Base-by-base conservation (phyloP, 139 green algal species). In the Astrephomene gubernaculifera region DNA sequence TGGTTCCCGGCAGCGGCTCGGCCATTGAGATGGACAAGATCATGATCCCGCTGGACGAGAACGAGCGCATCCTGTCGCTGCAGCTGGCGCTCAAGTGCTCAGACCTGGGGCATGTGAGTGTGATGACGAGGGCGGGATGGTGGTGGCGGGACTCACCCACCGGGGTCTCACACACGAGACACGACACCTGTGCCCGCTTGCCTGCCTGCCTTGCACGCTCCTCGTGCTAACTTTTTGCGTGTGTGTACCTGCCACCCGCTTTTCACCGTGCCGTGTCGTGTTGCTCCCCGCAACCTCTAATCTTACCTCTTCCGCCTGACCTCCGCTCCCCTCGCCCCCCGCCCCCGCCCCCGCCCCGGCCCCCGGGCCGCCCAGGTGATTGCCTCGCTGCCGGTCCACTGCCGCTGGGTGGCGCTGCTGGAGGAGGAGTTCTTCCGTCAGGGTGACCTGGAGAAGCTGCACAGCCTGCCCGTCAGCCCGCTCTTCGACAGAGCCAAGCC, bases 371-470 rank as follows among this genome's bases (percentile, higher is more conserved):
- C 29, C 57, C 86, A 45, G 83, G 85, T 61, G 82, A 38, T 4
- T 21, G 61, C 61, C 39, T 52, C 81, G 10, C 82, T 90, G 74
- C 57, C 83, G 5, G 89, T 93, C 49, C 90, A 93, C 83, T 65
- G 81, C 38, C 80, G 72, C 24, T 95, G 92, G 92, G 89, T 93
- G 76, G 43, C 71, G 7, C 44, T 61, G 12, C 86, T 95, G 29
- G 92, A 95, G 70, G 87, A 93, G 81, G 92, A 93, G 90, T 85
- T 85, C 52, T 92, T 93, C 83, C 49, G 72, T 38, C 92, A 94
- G 78, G 92, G 92, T 12, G 92, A 94, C 73, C 38, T 74, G 10
- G 92, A 94, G 88, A 60, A 72, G 63, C 24, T 24, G 49, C 45
- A 81, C 36, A 44, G 74, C 53, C 69, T 93, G 82, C 65, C 85